These are phyloP conservation scores for Chlamydomonas sp. DNA, from an alignment of 139 green algal species.

Conservation along the genomic window DNA sequence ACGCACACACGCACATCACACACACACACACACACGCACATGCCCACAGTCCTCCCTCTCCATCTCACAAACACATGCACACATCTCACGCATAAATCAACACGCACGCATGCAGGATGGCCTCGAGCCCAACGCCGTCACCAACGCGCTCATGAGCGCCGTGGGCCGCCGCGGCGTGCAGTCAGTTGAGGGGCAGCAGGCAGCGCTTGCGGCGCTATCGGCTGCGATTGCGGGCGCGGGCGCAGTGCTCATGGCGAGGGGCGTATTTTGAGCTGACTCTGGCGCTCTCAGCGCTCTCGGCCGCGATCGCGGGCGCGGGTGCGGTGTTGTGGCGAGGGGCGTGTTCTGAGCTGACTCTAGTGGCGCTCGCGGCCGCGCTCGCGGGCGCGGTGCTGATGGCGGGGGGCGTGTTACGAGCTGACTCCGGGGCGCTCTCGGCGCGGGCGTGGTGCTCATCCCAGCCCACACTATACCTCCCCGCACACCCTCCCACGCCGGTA, in stretches of 20 bases:
- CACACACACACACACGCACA: too few relatives aligned
- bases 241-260: conserved; percentile 62
- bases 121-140: conserved; percentile 44
- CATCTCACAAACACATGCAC: too few relatives aligned
- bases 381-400: conserved; percentile 72
- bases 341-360: conserved; percentile 75
- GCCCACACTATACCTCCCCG: too few relatives aligned
- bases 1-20: too few relatives aligned
- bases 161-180: conserved; percentile 59
- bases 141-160: conserved; percentile 44
- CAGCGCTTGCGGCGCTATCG: conserved; percentile 57
- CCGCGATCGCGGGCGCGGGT: conserved; percentile 73
- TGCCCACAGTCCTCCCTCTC: too few relatives aligned
- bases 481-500: too few relatives aligned
- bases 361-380: conserved; percentile 68
- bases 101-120: conserved; percentile 38
- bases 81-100: too few relatives aligned
- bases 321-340: conserved; percentile 65
- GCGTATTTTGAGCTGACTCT: conserved; percentile 74
- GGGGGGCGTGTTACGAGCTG: conserved; percentile 65
- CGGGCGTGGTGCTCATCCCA: too few relatives aligned
- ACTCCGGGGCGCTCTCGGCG: too few relatives aligned
- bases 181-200: conserved; percentile 65
- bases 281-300: conserved; percentile 60
- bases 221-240: conserved; percentile 74